These are phyloP conservation scores for Leccinellum albellum DNA, from an alignment of 768 basidiomycete genomes.

Conservation along the genomic window DNA sequence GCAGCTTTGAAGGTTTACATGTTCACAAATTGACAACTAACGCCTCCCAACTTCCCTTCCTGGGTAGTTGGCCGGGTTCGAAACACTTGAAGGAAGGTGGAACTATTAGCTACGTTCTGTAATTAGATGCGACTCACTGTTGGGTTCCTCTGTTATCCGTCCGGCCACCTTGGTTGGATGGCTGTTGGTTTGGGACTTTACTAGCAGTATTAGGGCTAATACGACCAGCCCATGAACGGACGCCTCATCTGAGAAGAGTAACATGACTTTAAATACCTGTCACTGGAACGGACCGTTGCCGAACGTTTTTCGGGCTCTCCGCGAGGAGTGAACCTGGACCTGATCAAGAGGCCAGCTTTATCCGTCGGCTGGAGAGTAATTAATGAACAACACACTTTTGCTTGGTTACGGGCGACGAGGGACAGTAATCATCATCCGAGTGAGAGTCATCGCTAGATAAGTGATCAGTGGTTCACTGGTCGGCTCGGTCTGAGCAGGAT, in stretches of 20 bases:
- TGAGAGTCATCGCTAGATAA: not conserved
- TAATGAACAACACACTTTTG: not conserved
- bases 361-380: not conserved
- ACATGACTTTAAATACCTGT: constrained; percentile 1
- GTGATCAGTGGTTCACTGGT: not conserved
- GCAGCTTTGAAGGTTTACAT: not conserved
- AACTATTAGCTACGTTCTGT: not conserved
- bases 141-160: not conserved
- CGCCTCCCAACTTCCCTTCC: not conserved
- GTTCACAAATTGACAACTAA: not conserved
- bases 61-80: not conserved
- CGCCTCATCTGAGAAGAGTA: not conserved
- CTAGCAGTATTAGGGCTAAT: not conserved
- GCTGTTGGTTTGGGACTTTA: not conserved
- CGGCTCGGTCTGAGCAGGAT: not conserved
- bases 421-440: not conserved
- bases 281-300: not conserved
- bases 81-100: not conserved
- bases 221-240: not conserved
- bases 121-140: constrained; percentile 7
- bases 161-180: not conserved
- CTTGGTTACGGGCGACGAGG: not conserved
- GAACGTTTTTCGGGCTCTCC: accelerated
- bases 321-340: constrained; percentile 2
- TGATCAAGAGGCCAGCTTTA: not conserved